Evolutionary conservation across 768 basidiomycete genomes (phyloP), one percentile per base, ranked within the genome.

Genomic region (Lactarius tabidus): DNA sequence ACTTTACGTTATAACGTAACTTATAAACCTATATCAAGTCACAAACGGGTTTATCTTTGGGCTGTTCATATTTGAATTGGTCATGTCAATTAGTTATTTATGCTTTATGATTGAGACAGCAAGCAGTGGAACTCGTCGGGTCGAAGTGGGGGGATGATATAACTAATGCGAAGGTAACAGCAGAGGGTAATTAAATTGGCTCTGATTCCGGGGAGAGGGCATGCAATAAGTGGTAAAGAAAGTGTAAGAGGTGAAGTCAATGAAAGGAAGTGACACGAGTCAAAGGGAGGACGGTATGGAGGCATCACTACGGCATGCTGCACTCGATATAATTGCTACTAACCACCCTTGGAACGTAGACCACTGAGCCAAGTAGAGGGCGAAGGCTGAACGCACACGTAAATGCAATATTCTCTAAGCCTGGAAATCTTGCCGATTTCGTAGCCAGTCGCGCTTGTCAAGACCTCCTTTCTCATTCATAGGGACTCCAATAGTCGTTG

Each of bases 41-140:
- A 17, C 18, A 17, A 41, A 15, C 48, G 12, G 20, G 23, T 26
- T 14, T 26, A 20, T 18, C 39, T 45, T 45, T 5, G n/a, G n/a
- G n/a, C 10, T 6, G 6, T 23, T 48, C 43, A 6, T 45, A 12
- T 43, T 43, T n/a, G n/a, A 5, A 14, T 28, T 28, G 0, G 45
- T 14, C 6, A 26, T 51, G 48, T 28, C 45, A 48, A 26, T 48
- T 48, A 48, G 23, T 48, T 14, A 48, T 14, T 51, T 52, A 57
- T 35, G 51, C 23, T 14, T 51, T 52, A 57, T 35, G 51, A 65
- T 65, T 65, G 55, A 28, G 45, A 65, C 55, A 57, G 60, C 52
- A 39, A 29, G 54, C n/a, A 10, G 6, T 43, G 51, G 39, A 57
- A 52, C n/a, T 57, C 48, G 33, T 58, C 23, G 51, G 28, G 31